Evolutionary conservation across 805 yeast species (phyloP).

Genomic region (Wickerhamiella parazyma): DNA sequence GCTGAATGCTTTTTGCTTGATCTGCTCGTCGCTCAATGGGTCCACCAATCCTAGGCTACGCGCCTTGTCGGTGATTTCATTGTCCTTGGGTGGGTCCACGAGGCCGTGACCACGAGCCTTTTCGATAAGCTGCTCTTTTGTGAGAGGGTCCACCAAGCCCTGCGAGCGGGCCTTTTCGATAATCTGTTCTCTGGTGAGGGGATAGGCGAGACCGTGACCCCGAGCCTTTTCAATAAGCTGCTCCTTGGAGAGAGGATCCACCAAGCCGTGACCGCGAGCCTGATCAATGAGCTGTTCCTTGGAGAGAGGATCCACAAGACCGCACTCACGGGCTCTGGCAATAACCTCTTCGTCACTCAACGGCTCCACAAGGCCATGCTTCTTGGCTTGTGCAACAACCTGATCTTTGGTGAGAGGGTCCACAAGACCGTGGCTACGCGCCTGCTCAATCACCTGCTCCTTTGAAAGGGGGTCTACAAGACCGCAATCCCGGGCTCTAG

Average conservation of each 20-base stretch:
- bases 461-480: conserved; percentile 34
- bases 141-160: neutral
- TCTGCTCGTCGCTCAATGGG: conserved; percentile 9
- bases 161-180: neutral
- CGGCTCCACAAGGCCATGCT: conserved; percentile 46
- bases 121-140: neutral
- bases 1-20: conserved; percentile 2
- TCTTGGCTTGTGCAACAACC: conserved; percentile 28
- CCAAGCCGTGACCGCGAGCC: neutral
- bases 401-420: neutral
- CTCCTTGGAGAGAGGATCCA: neutral
- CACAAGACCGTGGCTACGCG: conserved; percentile 18
- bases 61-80: neutral
- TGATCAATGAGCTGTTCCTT: neutral
- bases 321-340: conserved; percentile 17
- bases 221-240: neutral
- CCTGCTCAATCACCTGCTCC: conserved; percentile 13
- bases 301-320: neutral
- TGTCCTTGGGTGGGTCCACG: neutral
- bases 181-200: neutral
- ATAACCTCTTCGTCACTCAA: neutral
- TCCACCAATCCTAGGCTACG: neutral
- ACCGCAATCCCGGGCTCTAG: conserved; percentile 41
- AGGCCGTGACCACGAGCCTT: neutral
- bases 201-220: neutral